Evolutionary conservation across 495 filamentous ascomycete genomes (phyloP), one percentile per base, ranked within the genome.

Genomic region (Chaetomidium leptoderma): DNA sequence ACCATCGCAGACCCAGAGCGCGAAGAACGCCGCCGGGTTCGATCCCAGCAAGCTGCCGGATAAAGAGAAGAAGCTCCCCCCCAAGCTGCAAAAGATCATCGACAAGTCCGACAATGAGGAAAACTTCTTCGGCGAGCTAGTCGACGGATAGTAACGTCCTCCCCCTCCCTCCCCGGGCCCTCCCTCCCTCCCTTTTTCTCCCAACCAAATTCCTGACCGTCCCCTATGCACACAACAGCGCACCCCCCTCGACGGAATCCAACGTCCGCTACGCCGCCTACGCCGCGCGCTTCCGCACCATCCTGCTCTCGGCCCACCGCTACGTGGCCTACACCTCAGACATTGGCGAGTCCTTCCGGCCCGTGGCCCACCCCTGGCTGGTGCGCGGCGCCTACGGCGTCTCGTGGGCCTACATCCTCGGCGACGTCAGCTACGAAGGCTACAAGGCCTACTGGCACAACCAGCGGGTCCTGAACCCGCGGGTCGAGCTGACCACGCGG

Each of bases 301-400:
- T 97, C 66, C 84, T 98, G 62, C 80, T 90, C 66, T 86, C 87
- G 40, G 90, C 91, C 27, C 93, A 98, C 68, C 88, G 93, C 66
- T 97, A 98, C 71, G 90, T 98, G 57, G 93, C 93, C 61, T 98
- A 97, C 75, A 97, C 93, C 14, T 92, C 88, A 32, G 93, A 98
- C 70, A 90, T 98, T 42, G 93, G 93, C 69, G 93, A 98, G 71
- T 95, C 89, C 9, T 98, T 98, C 74, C 86, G 93, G 6, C 93
- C 93, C 4, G 81, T 97, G 53, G 91, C 92, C 5, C 90, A 97
- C 70, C 92, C 90, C 0, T 84, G 74, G 63, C 75, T 92, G 5
- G 88, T 98, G 4, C 80, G 84, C 40, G 75, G 83, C 51, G 93
- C 93, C 8, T 98, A 98, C 71, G 92, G 82, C 54, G 77, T 98